Evolutionary conservation across 768 basidiomycete species (phyloP).

Genomic region (Saitozyma podzolica): DNA sequence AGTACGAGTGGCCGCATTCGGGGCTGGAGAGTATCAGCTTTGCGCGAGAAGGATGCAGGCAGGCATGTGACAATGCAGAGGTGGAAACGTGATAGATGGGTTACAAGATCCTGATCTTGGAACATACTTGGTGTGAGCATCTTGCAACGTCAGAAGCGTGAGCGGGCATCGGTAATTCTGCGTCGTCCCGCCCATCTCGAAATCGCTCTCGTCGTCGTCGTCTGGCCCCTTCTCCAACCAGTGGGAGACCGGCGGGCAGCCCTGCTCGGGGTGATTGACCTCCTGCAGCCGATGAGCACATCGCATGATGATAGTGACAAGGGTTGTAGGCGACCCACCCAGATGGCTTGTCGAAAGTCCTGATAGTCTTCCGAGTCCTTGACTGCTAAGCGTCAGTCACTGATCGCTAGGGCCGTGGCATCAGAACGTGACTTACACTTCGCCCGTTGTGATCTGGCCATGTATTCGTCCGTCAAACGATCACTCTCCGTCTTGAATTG

Average conservation of each 20-base stretch:
- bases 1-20: slow-evolving; percentile 80
- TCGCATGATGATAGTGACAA: neutral
- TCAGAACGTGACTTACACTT: slow-evolving; percentile 26
- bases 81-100: slow-evolving; percentile 63
- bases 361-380: slow-evolving; percentile 21
- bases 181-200: slow-evolving; percentile 81
- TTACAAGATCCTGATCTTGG: slow-evolving; percentile 64
- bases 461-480: slow-evolving; percentile 17
- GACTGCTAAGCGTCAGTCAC: slow-evolving; percentile 20
- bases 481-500: slow-evolving; percentile 14
- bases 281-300: neutral
- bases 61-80: slow-evolving; percentile 12
- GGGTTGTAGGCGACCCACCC: slow-evolving; percentile 23
- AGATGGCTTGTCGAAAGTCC: slow-evolving; percentile 27
- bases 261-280: slow-evolving; percentile 47
- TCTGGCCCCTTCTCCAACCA: slow-evolving; percentile 58
- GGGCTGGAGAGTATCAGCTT: slow-evolving; percentile 53
- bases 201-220: slow-evolving; percentile 81
- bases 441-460: slow-evolving; percentile 22
- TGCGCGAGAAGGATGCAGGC: neutral
- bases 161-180: slow-evolving; percentile 84
- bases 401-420: neutral
- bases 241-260: slow-evolving; percentile 39
- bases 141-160: slow-evolving; percentile 64
- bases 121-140: slow-evolving; percentile 78